Base-by-base conservation (phyloP, 352 stramenopile species). In the Phytopythium mirpurense region DNA sequence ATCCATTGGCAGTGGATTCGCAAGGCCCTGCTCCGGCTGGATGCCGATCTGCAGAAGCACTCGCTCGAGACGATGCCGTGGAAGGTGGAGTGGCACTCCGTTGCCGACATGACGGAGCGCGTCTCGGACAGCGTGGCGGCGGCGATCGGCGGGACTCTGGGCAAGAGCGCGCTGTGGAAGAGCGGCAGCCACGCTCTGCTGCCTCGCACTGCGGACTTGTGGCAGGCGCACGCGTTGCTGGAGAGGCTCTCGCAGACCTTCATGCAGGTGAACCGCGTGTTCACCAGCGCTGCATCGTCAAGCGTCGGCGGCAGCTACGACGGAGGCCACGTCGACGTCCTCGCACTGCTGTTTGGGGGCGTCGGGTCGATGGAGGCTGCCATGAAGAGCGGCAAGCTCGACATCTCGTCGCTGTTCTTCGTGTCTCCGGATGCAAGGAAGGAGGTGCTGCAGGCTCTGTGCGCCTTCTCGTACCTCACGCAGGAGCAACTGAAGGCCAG, bases 121-220 rank as follows among this genome's bases (percentile, higher is more conserved):
- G 77, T 93, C 49, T 63, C 90, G 45, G 70, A 76, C 16, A 82
- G 73, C 24, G 91, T 95, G 41, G 65, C 79, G 26, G 76, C 75
- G 42, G 59, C 81, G 11, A 88, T 95, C 19, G 84, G 84, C 3
- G 86, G 79, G 26, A 51, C 61, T 2, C 63, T 74, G 4, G 70
- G 69, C 44, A 94, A 91, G 53, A 78, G 96, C 56, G 77, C 86
- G 19, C 66, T 98, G 15, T 98, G 93, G 91, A 98, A 98, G 59
- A 86, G 79, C 49, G 92, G 92, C 49, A 90, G 90, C 1, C 88
- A 97, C 44, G 76, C 77, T 7, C 57, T 92, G 18, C 59, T 92
- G n/a, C 82, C 79, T 40, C 83, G 72, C 24, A 88, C 44, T 54
- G 50, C 45, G 18, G 60, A 83, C 2, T 60, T 92, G 11, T 92